Percentiles rank a stretch among this genome's conserved stretches.
phyloP scores from a whole-genome alignment of 768 basidiomycete genomes.

The Pleurotus tuoliensis region DNA sequence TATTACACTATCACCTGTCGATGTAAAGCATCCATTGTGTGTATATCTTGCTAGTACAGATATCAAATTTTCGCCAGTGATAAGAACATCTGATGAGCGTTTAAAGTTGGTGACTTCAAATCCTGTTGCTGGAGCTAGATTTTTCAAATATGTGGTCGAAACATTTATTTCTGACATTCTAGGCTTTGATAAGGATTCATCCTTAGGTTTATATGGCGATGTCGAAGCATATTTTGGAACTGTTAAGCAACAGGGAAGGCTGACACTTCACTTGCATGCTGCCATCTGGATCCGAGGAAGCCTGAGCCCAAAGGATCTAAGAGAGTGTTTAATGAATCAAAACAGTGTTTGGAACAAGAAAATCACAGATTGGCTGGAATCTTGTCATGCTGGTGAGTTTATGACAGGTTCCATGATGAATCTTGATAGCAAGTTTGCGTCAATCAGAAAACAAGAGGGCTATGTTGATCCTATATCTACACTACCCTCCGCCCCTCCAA shows the following conservation, averaged over 20 bases:
- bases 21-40: too few species aligned
- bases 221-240: too few species aligned
- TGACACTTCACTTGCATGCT: neutral
- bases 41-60: conserved; percentile 25
- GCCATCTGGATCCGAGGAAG: neutral
- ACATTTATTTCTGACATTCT: too few species aligned
- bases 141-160: too few species aligned
- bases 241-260: neutral
- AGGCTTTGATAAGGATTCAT: too few species aligned
- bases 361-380: conserved; percentile 28
- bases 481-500: conserved; percentile 19
- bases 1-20: too few species aligned
- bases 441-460: neutral
- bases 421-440: conserved; percentile 7
- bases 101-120: too few species aligned
- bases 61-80: too few species aligned
- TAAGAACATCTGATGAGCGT: too few species aligned
- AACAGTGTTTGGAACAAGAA: conserved; percentile 10
- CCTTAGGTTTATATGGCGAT: too few species aligned
- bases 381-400: conserved; percentile 27
- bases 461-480: conserved; percentile 22
- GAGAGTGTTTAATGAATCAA: neutral
- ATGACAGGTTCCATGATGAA: conserved; percentile 16
- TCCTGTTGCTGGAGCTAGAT: too few species aligned
- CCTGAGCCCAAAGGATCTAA: neutral